Evolutionary conservation across 164 flowering plant genomes (phyloP).

Genomic region (Cinnamomum chago): DNA sequence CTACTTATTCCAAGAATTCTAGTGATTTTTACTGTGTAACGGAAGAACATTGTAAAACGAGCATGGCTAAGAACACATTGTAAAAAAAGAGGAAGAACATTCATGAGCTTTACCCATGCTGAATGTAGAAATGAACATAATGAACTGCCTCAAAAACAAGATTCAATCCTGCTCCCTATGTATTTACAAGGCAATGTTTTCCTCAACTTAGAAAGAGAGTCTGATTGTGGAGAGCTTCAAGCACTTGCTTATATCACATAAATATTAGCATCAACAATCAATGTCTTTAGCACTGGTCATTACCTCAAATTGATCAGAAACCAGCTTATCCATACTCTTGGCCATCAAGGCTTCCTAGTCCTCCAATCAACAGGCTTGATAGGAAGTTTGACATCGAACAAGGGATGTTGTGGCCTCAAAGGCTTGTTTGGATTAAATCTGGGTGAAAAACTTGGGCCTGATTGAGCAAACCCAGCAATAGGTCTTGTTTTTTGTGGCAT

Average conservation of each 20-base stretch:
- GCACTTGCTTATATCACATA: background rate
- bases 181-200: background rate
- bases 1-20: no score
- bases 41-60: no score
- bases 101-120: no score
- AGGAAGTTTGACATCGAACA: background rate
- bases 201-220: background rate
- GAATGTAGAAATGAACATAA: background rate
- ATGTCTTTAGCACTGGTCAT: background rate
- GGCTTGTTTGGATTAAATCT: background rate
- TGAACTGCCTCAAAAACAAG: background rate
- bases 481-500: background rate
- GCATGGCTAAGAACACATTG: no score
- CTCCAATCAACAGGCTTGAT: background rate
- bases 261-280: background rate
- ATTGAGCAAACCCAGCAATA: background rate
- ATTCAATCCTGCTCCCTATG: background rate
- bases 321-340: background rate
- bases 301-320: background rate
- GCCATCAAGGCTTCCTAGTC: background rate
- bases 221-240: background rate
- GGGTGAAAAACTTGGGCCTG: background rate
- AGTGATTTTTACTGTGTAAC: no score
- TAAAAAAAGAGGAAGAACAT: no score
- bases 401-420: background rate